Conservation (phyloP, 805 yeast genomes). For the Metschnikowia gruessii region DNA sequence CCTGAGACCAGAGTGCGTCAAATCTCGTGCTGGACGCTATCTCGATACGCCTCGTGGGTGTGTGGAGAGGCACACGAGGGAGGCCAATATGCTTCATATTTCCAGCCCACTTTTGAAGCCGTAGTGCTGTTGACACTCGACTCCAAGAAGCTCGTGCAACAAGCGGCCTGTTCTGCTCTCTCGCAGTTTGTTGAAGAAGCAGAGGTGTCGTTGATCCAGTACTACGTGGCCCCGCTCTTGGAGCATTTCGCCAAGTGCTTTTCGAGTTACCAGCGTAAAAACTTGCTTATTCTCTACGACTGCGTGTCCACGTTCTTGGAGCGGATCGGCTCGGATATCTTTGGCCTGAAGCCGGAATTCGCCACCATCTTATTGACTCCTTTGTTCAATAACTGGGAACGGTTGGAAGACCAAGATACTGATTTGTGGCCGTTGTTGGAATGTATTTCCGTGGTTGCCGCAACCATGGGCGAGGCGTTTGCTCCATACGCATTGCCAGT, state of each 20-base stretch:
- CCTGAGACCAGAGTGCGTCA: conserved; percentile 81
- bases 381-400: conserved; percentile 76
- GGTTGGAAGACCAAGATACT: conserved; percentile 69
- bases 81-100: conserved; percentile 62
- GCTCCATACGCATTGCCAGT: conserved; percentile 88
- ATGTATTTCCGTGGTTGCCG: conserved; percentile 89
- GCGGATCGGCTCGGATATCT: conserved; percentile 57
- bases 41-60: conserved; percentile 83
- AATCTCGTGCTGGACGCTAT: conserved; percentile 93
- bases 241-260: conserved; percentile 73
- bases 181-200: conserved; percentile 80
- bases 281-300: conserved; percentile 79
- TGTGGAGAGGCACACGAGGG: conserved; percentile 61
- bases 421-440: conserved; percentile 91
- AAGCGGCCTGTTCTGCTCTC: conserved; percentile 85
- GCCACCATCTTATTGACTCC: conserved; percentile 74
- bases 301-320: conserved; percentile 89
- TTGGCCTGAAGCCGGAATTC: conserved; percentile 52
- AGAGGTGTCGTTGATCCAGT: conserved; percentile 57
- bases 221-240: conserved; percentile 64
- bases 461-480: conserved; percentile 77
- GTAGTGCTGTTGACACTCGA: conserved; percentile 76
- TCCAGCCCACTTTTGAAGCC: conserved; percentile 74
- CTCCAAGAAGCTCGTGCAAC: conserved; percentile 88
- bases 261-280: conserved; percentile 73